Evolutionary conservation across 2,329 filamentous ascomycete species (phyloP), one percentile per base, ranked within the genome.

Genomic region (Claviceps sp.): DNA sequence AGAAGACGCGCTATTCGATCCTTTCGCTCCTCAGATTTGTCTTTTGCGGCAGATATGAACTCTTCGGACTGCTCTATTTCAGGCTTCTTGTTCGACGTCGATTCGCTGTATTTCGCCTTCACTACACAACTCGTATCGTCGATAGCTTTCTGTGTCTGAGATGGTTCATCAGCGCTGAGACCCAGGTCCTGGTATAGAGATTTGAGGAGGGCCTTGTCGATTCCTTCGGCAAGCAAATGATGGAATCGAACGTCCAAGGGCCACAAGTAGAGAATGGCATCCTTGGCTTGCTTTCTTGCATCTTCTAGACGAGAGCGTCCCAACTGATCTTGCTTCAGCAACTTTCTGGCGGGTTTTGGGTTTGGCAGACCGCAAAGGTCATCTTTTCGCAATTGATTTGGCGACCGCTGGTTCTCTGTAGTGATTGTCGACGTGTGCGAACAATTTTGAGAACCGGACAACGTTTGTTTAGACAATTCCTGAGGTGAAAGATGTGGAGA

Each of bases 1-100:
- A 89, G 73, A 52, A 89, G 75, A 48, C 84, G 80, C 4, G 86
- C 85, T 54, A 91, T 87, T 43, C 87, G 80, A 57, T 89, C 85
- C 58, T 87, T 87, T 22, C 87, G 77, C 60, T 86, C 81, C 56
- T 85, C 73, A 7, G 77, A 72, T 56, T 65, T 68, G 41, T 66
- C 61, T n/a, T 58, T 51, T 9, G 45, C 26, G 26, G 42, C 14
- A 34, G 18, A 42, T 2, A 38, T 47, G 14, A 13, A 37, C 49
- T 41, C 49, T 38, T 47, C 14, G 14, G 41, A 49, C 20, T 44
- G 30, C 20, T 45, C 40, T 9, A 9, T 43, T 22, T 38, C 49
- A 13, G 47, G 9, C 38, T 22, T 36, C 34, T 24, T 18, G 3
- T 13, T 43, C n/a, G 34, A 4, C 13, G 30, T 34, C 4, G 20